phyloP scores from a whole-genome alignment of 73 alveolate genomes.

The Blepharisma stoltei region DNA sequence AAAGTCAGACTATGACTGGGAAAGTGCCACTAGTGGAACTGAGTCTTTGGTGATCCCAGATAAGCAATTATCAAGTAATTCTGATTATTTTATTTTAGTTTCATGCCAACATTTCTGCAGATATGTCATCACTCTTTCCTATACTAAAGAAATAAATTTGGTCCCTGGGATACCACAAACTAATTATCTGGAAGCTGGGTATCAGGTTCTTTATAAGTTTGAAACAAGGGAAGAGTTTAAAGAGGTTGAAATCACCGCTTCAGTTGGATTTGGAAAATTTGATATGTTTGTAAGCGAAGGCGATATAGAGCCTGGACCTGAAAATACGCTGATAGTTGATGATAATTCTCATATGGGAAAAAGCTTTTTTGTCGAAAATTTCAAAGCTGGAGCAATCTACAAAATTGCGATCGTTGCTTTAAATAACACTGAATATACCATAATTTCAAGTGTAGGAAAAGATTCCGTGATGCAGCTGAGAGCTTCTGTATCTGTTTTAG shows the following conservation, averaged over 20 bases:
- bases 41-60: neutral
- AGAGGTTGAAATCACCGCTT: neutral
- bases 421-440: neutral
- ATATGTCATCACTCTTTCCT: neutral
- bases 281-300: neutral
- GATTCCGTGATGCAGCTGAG: neutral
- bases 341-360: neutral
- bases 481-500: neutral
- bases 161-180: neutral
- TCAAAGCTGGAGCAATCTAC: neutral
- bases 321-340: neutral
- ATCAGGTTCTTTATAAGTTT: neutral
- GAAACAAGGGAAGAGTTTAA: neutral
- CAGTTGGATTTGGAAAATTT: neutral
- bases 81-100: neutral
- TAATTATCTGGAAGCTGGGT: neutral
- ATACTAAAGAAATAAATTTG: neutral
- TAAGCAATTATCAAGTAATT: neutral
- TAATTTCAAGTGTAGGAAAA: neutral
- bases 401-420: neutral
- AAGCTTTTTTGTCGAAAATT: neutral
- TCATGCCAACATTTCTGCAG: neutral
- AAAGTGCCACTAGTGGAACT: constrained; percentile 10
- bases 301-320: neutral
- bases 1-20: neutral